These are phyloP conservation scores for Penicillium longicatenatum DNA, from an alignment of 495 filamentous ascomycete species.

Conservation along the genomic window DNA sequence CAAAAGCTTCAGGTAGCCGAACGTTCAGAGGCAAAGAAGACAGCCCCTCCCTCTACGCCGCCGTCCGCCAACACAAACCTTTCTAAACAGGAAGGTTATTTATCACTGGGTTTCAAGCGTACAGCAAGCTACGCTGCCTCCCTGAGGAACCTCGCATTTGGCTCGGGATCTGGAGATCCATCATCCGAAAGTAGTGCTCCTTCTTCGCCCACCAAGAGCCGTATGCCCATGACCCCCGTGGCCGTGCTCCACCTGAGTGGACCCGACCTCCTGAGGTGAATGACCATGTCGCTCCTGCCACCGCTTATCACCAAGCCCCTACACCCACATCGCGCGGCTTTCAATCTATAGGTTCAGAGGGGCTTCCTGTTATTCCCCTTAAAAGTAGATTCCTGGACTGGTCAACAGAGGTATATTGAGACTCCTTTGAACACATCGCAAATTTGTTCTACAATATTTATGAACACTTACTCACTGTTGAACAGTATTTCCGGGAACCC, in stretches of 20 bases:
- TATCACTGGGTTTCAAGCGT: slow-evolving; percentile 62
- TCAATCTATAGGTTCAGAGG: slow-evolving; percentile 55
- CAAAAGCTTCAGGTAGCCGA: slow-evolving; percentile 47
- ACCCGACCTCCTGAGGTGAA: slow-evolving; percentile 76
- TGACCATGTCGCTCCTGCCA: slow-evolving; percentile 66
- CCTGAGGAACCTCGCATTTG: slow-evolving; percentile 69
- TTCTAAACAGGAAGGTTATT: slow-evolving; percentile 64
- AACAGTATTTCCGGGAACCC: slow-evolving; percentile 91
- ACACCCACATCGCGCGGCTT: slow-evolving; percentile 76
- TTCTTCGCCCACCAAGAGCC: slow-evolving; percentile 39
- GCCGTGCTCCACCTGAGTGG: slow-evolving; percentile 69
- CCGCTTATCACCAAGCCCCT: slow-evolving; percentile 73
- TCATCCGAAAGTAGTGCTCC: slow-evolving; percentile 23
- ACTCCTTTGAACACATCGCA: slow-evolving; percentile 13
- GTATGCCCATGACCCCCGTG: slow-evolving; percentile 53
- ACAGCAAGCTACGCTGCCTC: slow-evolving; percentile 75
- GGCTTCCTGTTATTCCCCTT: slow-evolving; percentile 67
- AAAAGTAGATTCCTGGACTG: slow-evolving; percentile 86
- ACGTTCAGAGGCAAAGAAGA: slow-evolving; percentile 41
- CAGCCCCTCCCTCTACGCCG: slow-evolving; percentile 51
- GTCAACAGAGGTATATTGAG: slow-evolving; percentile 74
- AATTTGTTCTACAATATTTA: slow-evolving; percentile 9
- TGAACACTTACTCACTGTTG: slow-evolving; percentile 35
- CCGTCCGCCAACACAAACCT: slow-evolving; percentile 41
- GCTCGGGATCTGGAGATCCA: slow-evolving; percentile 36